phyloP scores from a whole-genome alignment of 768 basidiomycete genomes.

The Amanita pallidorosea region DNA sequence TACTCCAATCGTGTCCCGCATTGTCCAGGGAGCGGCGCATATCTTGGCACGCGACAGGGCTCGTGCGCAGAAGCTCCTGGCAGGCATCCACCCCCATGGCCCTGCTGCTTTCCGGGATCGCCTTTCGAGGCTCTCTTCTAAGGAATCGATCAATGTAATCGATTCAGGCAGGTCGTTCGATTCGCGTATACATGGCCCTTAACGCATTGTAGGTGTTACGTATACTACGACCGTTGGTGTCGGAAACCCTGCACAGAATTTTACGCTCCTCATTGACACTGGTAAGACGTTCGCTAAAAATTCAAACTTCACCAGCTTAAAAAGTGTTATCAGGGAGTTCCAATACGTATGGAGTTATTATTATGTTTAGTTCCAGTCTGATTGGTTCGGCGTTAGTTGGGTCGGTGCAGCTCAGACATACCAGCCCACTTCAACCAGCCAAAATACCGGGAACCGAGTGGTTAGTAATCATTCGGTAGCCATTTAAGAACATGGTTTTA shows the following conservation, averaged over 20 bases:
- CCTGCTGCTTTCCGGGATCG: constrained; percentile 26
- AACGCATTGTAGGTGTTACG: constrained; percentile 23
- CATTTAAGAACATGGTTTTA: background rate
- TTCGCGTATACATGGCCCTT: background rate
- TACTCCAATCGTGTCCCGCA: constrained; percentile 33
- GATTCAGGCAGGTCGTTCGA: constrained; percentile 29
- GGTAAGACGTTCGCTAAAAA: constrained; percentile 20
- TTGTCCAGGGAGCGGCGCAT: constrained; percentile 33
- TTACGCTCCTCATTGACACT: constrained; percentile 47
- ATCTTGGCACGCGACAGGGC: constrained; percentile 42
- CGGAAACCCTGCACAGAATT: constrained; percentile 37
- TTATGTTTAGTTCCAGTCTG: background rate
- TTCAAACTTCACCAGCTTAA: background rate
- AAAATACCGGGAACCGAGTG: constrained; percentile 19
- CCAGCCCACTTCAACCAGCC: constrained; percentile 33
- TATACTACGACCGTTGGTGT: constrained; percentile 44
- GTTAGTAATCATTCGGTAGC: constrained; percentile 14
- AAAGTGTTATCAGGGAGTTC: constrained; percentile 20
- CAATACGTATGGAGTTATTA: constrained; percentile 11
- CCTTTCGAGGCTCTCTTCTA: too few species aligned
- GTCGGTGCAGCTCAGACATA: constrained; percentile 40
- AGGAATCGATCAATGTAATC: constrained; percentile 41
- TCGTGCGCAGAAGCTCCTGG: constrained; percentile 45
- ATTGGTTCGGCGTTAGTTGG: constrained; percentile 22
- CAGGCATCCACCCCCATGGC: constrained; percentile 43